Conservation (phyloP, 2,329 filamentous ascomycete genomes). For the Colletotrichum magnum region DNA sequence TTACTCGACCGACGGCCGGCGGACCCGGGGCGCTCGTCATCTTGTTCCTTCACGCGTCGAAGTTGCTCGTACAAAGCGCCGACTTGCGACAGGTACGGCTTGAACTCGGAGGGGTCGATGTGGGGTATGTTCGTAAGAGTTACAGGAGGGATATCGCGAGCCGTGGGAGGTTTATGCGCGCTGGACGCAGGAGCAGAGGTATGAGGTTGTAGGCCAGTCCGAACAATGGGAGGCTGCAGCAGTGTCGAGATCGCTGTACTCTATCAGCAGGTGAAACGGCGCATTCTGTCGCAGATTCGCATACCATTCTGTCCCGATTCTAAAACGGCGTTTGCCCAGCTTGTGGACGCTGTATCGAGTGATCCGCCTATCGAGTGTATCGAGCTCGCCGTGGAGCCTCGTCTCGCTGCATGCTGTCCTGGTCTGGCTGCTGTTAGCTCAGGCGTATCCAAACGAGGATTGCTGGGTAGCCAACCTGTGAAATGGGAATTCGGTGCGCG, state of each 20-base stretch:
- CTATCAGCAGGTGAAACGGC: slow-evolving; percentile 10
- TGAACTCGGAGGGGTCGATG: slow-evolving; percentile 85
- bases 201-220: slow-evolving; percentile 88
- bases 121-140: slow-evolving; percentile 89
- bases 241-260: slow-evolving; percentile 87
- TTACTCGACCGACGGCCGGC: slow-evolving; percentile 53
- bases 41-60: slow-evolving; percentile 83
- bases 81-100: slow-evolving; percentile 86
- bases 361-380: slow-evolving; percentile 89
- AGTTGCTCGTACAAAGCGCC: slow-evolving; percentile 91
- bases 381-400: slow-evolving; percentile 90
- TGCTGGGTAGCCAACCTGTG: slow-evolving; percentile 63
- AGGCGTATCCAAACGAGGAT: slow-evolving; percentile 12
- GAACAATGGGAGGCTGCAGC: slow-evolving; percentile 90
- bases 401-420: slow-evolving; percentile 67
- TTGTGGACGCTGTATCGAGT: slow-evolving; percentile 77
- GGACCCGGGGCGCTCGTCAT: slow-evolving; percentile 66
- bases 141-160: slow-evolving; percentile 93
- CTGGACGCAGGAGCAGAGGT: slow-evolving; percentile 78
- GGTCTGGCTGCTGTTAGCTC: slow-evolving; percentile 51
- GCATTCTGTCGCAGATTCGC: slow-evolving; percentile 6
- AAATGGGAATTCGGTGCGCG: slow-evolving; percentile 70
- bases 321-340: slow-evolving; percentile 68
- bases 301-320: slow-evolving; percentile 89
- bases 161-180: slow-evolving; percentile 85